A percentile compares a stretch with the other conserved stretches of the same genome.
These are phyloP conservation scores for Syzygium aqueum DNA, from an alignment of 345 rosid genomes.

Conservation along the genomic window DNA sequence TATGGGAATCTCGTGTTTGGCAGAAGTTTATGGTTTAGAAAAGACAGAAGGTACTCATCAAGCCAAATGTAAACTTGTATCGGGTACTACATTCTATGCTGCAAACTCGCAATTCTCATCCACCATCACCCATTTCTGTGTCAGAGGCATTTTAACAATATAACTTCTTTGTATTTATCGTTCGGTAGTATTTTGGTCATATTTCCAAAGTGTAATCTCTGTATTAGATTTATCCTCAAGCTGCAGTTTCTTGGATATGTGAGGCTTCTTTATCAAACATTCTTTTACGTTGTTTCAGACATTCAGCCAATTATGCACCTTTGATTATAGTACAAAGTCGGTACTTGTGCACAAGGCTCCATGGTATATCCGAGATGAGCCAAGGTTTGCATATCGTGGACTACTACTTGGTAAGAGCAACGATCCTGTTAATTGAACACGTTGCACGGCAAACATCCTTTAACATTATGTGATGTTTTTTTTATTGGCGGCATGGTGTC, in stretches of 20 bases:
- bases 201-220: background rate
- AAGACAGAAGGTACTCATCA: background rate
- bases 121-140: background rate
- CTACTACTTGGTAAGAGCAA: constrained; percentile 53
- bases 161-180: background rate
- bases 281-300: constrained; percentile 42
- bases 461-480: background rate
- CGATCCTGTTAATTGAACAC: background rate
- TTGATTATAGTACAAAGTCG: constrained; percentile 57
- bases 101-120: background rate
- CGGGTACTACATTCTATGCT: background rate
- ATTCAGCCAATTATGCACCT: constrained; percentile 78
- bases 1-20: background rate
- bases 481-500: background rate
- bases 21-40: background rate
- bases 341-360: constrained; percentile 67
- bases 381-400: constrained; percentile 78
- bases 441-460: background rate
- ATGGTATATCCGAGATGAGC: constrained; percentile 76
- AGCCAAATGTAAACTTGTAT: background rate
- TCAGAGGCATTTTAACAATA: background rate
- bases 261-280: background rate
- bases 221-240: background rate
- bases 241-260: background rate
- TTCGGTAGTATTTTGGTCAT: background rate